Evolutionary conservation across 1,284 basidiomycete genomes (phyloP).

Genomic region (Irpex sp.): DNA sequence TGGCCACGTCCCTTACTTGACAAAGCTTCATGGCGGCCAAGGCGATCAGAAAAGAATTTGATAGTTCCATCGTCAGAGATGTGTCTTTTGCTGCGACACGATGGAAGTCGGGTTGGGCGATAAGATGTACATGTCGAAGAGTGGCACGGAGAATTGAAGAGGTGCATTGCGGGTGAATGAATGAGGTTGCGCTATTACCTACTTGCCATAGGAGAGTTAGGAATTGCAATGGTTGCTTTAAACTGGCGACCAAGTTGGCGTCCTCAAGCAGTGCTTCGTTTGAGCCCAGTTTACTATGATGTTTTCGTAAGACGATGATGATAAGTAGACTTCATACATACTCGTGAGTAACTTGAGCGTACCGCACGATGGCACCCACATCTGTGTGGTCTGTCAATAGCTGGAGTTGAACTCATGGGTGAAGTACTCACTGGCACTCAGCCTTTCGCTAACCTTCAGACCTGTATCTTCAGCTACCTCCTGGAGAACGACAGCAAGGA

Average conservation of each 20-base stretch:
- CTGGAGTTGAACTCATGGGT: no score
- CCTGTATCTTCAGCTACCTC: not conserved
- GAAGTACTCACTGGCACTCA: not conserved
- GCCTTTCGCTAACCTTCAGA: not conserved
- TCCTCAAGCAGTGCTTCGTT: not conserved
- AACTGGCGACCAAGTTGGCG: not conserved
- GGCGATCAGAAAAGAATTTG: not conserved
- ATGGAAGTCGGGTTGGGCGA: not conserved
- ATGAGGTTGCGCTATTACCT: not conserved
- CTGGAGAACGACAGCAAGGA: constrained; percentile 4
- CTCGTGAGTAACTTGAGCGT: not conserved
- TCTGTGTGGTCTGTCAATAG: not conserved
- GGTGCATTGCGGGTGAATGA: not conserved
- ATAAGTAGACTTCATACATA: not conserved
- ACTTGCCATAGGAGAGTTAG: constrained; percentile 1
- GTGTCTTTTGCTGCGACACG: not conserved
- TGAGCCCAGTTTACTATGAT: not conserved
- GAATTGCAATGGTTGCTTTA: constrained; percentile 4
- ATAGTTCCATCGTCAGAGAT: not conserved
- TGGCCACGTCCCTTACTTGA: not conserved
- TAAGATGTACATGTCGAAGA: not conserved
- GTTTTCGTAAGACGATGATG: not conserved
- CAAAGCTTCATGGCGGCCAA: not conserved
- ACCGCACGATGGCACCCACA: not conserved
- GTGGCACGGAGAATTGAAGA: not conserved